Evolutionary conservation across 352 stramenopile species (phyloP), one percentile per base, ranked within the genome.

Genomic region (Phytophthora sp.): DNA sequence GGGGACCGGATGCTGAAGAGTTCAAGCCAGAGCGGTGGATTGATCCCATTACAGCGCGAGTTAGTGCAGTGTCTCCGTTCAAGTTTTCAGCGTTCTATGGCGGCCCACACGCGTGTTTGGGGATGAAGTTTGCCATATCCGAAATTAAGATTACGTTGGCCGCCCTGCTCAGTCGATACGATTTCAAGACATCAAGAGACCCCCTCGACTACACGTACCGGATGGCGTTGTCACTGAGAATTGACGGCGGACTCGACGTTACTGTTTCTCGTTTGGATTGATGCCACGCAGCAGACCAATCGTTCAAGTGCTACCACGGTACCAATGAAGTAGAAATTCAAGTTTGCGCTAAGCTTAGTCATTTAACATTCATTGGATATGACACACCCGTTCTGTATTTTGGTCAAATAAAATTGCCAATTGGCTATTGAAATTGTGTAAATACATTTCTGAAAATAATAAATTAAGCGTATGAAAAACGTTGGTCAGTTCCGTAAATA

Each of bases 1-100:
- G 82, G 76, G 80, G 76, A 5, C 36, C 36, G 13, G 82, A 92
- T 60, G 74, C 75, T 0, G 42, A 52, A 6, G 65, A 86, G 62
- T 87, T 82, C 54, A 80, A 75, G 24, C 80, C 82, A 0, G 76
- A 90, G 51, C 69, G 84, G 12, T 90, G 69, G 64, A 57, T 90
- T 12, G 71, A 86, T 18, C 46, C 47, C 0, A 21, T 26, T 2
- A 72, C 66, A 0, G 64, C 44, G 16, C 76, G 55, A 27, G 24
- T 74, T 24, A 21, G 49, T 2, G 53, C 50, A 13, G 60, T 81
- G 36, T 80, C 71, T n/a, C 33, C 57, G 11, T 85, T 74, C 69
- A 76, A 78, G 45, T 90, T 88, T 49, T 73, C 63, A 20, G 58
- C 54, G 4, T 89, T 90, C 54, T 69, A 82, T 27, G 70, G 63